phyloP scores from a whole-genome alignment of 1,284 basidiomycete species.

The Gomphus sp. region DNA sequence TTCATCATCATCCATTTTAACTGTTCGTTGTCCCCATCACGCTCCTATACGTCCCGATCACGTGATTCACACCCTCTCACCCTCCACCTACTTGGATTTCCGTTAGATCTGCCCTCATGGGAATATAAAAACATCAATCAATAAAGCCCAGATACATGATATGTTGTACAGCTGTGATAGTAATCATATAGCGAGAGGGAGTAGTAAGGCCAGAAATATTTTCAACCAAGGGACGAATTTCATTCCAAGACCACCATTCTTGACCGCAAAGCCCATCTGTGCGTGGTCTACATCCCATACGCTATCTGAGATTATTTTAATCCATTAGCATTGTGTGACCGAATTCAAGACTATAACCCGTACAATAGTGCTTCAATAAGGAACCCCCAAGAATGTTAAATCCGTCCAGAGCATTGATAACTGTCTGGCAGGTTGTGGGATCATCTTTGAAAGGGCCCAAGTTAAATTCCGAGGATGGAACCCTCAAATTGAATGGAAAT shows the following conservation, averaged over 20 bases:
- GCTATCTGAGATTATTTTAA: conserved; percentile 6
- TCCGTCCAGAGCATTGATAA: conserved; percentile 10
- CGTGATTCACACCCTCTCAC: no score
- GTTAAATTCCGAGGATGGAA: conserved; percentile 7
- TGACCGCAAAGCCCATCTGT: conserved; percentile 3
- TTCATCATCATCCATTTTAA: no score
- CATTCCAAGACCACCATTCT: not conserved
- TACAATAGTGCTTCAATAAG: conserved; percentile 12
- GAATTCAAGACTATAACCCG: not conserved
- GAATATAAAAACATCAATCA: no score
- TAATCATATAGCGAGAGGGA: no score
- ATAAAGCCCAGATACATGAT: no score
- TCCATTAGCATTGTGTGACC: not conserved
- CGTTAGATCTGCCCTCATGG: no score
- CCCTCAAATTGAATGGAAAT: conserved; percentile 1
- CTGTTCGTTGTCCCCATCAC: no score
- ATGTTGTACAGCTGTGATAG: no score
- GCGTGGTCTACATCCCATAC: conserved; percentile 8
- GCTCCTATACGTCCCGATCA: no score
- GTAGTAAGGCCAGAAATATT: no score
- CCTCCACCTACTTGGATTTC: no score
- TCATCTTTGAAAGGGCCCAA: conserved; percentile 9
- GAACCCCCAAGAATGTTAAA: conserved; percentile 8
- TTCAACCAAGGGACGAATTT: no score
- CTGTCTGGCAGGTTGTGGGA: conserved; percentile 7